phyloP scores from a whole-genome alignment of 2,329 filamentous ascomycete species.

The Zasmidium angulare region DNA sequence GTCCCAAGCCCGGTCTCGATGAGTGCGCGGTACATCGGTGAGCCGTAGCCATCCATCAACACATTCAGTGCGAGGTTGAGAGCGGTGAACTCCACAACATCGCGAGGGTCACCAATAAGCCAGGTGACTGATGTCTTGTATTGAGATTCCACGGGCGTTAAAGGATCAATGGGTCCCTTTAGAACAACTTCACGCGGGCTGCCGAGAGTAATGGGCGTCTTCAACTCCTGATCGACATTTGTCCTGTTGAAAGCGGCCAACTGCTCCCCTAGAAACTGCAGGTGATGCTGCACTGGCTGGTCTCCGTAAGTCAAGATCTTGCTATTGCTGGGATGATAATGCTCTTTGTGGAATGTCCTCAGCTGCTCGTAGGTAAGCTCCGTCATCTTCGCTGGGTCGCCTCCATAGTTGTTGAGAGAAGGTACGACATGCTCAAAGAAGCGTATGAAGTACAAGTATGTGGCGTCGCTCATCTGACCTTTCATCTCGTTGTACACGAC shows the following conservation, averaged over 20 bases:
- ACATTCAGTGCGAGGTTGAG: conserved; percentile 78
- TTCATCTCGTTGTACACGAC: conserved; percentile 99
- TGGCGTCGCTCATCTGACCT: conserved; percentile 95
- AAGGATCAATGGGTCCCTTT: conserved; percentile 78
- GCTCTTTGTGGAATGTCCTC: conserved; percentile 80
- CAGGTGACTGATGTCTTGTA: conserved; percentile 93
- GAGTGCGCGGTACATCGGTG: conserved; percentile 83
- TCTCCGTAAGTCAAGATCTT: conserved; percentile 96
- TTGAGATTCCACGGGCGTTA: conserved; percentile 83
- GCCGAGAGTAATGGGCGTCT: conserved; percentile 69
- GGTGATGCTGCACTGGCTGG: conserved; percentile 78
- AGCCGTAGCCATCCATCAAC: conserved; percentile 91
- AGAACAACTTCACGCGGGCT: conserved; percentile 71
- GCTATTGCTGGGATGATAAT: conserved; percentile 97
- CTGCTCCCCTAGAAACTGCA: conserved; percentile 74
- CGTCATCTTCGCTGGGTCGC: conserved; percentile 94
- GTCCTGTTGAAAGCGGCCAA: conserved; percentile 73
- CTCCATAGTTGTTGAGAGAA: conserved; percentile 92
- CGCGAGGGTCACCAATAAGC: conserved; percentile 78
- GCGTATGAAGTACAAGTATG: conserved; percentile 91
- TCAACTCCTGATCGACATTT: conserved; percentile 68
- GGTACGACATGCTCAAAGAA: conserved; percentile 96
- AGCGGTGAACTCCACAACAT: conserved; percentile 86
- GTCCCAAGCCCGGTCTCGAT: conserved; percentile 88
- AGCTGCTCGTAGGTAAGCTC: conserved; percentile 90